These are phyloP conservation scores for Metschnikowia hibisci DNA, from an alignment of 805 yeast species.

Conservation along the genomic window DNA sequence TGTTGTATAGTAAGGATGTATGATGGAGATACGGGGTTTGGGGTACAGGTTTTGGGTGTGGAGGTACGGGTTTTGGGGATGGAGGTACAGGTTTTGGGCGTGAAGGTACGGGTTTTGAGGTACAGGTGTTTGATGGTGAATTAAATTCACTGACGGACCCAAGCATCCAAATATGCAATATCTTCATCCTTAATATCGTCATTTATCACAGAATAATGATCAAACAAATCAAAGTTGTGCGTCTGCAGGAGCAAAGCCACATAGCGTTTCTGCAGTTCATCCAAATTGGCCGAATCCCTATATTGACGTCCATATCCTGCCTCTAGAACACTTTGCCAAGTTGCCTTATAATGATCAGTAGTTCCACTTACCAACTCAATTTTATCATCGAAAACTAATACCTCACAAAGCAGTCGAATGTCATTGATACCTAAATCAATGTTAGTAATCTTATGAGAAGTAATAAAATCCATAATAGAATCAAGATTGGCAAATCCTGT, in stretches of 20 bases:
- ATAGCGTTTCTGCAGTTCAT: conserved; percentile 11
- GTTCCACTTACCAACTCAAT: conserved; percentile 56
- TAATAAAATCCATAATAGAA: conserved; percentile 71
- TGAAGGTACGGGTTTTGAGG: no score
- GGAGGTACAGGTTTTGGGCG: no score
- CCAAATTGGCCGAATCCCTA: conserved; percentile 18
- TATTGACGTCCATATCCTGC: conserved; percentile 51
- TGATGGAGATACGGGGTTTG: no score
- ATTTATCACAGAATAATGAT: conserved; percentile 37
- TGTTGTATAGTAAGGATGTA: conserved; percentile 6
- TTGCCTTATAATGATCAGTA: conserved; percentile 67
- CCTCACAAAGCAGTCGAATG: conserved; percentile 81
- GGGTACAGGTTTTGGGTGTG: no score
- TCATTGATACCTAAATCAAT: conserved; percentile 75
- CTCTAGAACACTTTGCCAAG: conserved; percentile 77
- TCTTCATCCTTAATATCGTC: conserved; percentile 36
- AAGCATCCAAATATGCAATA: conserved; percentile 47
- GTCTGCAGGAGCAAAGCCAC: conserved; percentile 10
- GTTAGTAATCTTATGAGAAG: conserved; percentile 67
- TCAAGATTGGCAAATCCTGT: conserved; percentile 66
- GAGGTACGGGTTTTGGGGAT: no score
- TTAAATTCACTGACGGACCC: conserved; percentile 32
- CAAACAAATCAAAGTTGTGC: conserved; percentile 38
- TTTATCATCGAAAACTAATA: conserved; percentile 80
- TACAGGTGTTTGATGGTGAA: no score